A percentile compares a stretch with the other conserved stretches of the same genome.
Evolutionary conservation across 2,329 filamentous ascomycete species (phyloP).

Genomic region (Calonectria pseudoreteaudii): DNA sequence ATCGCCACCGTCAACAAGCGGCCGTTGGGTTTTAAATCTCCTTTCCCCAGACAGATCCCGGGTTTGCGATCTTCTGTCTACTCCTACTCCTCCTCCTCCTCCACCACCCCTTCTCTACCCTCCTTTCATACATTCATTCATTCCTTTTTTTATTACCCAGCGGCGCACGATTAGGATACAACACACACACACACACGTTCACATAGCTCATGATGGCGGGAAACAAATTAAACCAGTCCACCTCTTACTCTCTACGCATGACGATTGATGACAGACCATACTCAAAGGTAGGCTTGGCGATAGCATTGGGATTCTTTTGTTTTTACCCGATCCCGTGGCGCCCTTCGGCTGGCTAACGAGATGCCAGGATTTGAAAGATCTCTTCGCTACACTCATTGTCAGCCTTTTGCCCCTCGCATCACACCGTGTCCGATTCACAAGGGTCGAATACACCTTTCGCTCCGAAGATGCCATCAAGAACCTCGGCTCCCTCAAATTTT

Average conservation of each 20-base stretch:
- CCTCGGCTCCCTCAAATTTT: conserved; percentile 94
- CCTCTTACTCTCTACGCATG: conserved; percentile 94
- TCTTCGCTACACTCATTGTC: conserved; percentile 95
- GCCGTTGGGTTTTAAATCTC: background rate
- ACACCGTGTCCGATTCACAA: conserved; percentile 89
- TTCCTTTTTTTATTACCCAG: background rate
- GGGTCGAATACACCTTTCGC: conserved; percentile 92
- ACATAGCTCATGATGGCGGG: background rate
- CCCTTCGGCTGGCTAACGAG: background rate
- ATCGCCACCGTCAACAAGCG: background rate
- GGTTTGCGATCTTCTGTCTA: background rate
- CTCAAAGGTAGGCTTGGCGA: conserved; percentile 77
- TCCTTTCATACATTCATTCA: background rate
- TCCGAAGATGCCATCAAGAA: conserved; percentile 99
- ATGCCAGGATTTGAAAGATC: conserved; percentile 90
- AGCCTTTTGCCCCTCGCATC: conserved; percentile 85
- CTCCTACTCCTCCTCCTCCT: background rate
- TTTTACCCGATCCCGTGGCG: background rate
- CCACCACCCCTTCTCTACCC: too few relatives aligned
- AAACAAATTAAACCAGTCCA: conserved; percentile 73
- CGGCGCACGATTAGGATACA: background rate
- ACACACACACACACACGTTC: background rate
- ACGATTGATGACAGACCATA: conserved; percentile 96
- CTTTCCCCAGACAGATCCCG: background rate
- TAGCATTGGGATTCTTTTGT: background rate